Percentiles rank a stretch among this genome's conserved stretches.
Conservation (phyloP, 371 early-diverging fungal genomes). For the Rhizomucor miehei region DNA sequence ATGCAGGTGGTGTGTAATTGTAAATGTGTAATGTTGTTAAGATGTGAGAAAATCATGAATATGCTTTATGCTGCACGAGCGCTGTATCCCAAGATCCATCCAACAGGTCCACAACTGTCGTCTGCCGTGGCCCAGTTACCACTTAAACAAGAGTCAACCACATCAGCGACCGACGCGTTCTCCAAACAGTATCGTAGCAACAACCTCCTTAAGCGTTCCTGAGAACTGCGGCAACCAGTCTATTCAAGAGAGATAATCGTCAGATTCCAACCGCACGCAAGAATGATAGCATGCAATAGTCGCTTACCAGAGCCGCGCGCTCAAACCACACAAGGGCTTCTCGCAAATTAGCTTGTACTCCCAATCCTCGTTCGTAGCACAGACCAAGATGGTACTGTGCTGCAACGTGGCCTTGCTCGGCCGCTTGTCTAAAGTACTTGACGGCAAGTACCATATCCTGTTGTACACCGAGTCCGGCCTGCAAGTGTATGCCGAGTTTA, state of each 20-base stretch:
- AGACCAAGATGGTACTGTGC: constrained; percentile 56
- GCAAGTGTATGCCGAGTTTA: constrained; percentile 73
- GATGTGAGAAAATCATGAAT: no score
- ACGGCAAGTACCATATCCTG: constrained; percentile 50
- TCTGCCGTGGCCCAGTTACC: no score
- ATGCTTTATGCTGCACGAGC: no score
- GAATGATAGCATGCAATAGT: no score
- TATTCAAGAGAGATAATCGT: constrained; percentile 13
- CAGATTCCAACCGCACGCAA: no score
- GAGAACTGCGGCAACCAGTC: constrained; percentile 47
- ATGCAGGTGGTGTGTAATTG: no score
- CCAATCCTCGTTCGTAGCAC: constrained; percentile 59
- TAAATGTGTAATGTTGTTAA: no score
- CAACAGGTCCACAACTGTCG: no score
- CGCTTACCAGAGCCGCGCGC: constrained; percentile 34
- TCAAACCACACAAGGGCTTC: constrained; percentile 60
- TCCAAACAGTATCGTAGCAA: constrained; percentile 41
- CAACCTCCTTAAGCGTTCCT: constrained; percentile 42
- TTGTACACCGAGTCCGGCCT: constrained; percentile 68
- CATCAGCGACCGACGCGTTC: no score
- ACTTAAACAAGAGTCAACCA: no score
- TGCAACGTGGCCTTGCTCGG: constrained; percentile 51
- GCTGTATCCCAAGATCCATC: no score
- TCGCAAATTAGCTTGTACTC: constrained; percentile 44
- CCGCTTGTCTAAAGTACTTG: constrained; percentile 53